A percentile compares a stretch with the other conserved stretches of the same genome.
phyloP scores from a whole-genome alignment of 2,329 filamentous ascomycete species.

The Colletotrichum tropicale region DNA sequence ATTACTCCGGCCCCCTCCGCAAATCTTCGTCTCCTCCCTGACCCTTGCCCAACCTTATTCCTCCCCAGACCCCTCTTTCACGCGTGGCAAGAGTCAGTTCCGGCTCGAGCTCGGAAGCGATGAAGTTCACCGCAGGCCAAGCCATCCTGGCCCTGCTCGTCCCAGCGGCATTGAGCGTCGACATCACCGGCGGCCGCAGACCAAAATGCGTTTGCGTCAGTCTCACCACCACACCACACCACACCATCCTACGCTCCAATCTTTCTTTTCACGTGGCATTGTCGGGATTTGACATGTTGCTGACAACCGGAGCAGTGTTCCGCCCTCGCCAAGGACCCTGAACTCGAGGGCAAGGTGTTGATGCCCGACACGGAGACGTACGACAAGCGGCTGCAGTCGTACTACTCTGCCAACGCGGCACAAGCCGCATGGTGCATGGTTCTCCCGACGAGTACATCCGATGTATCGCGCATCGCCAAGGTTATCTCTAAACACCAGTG shows the following conservation, averaged over 20 bases:
- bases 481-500: constrained; percentile 25
- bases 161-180: not conserved
- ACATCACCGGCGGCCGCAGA: not conserved
- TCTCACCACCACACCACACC: not conserved
- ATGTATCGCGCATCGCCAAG: constrained; percentile 23
- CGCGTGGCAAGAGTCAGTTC: not conserved
- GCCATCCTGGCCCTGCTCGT: not conserved
- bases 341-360: constrained; percentile 28
- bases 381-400: constrained; percentile 25
- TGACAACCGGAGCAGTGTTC: constrained; percentile 23
- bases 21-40: not conserved
- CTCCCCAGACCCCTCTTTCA: not conserved
- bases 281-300: too few species aligned
- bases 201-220: not conserved
- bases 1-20: not conserved
- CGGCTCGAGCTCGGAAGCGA: not conserved
- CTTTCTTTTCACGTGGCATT: not conserved
- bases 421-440: constrained; percentile 29
- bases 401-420: constrained; percentile 35
- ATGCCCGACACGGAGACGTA: constrained; percentile 23
- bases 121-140: not conserved
- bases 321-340: constrained; percentile 21
- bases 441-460: constrained; percentile 3
- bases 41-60: not conserved
- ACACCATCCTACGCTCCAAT: too few species aligned